Evolutionary conservation across 495 filamentous ascomycete genomes (phyloP), one percentile per base, ranked within the genome.

Genomic region (Lophiotrema nucula): DNA sequence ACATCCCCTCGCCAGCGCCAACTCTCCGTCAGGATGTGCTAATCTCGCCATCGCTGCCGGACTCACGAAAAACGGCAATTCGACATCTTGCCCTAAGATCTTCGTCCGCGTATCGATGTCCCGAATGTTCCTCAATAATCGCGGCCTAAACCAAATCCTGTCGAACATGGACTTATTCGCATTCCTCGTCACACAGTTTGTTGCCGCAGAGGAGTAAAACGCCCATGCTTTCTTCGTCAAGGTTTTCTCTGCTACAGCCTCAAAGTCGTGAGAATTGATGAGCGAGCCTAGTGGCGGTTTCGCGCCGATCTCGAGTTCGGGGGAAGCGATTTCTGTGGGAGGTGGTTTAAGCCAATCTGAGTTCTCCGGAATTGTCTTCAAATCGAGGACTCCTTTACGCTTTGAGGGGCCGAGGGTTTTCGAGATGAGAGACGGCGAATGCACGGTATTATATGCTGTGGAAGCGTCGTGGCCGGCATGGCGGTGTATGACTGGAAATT

Each of bases 121-220:
- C 62, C 63, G 0, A 81, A 92, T 87, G 62, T 93, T 81, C 31
- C 80, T 72, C 60, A 95, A 71, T 13, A 92, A 79, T 21, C 88
- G 79, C 3, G 90, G 90, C 0, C 88, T 83, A 45, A 92, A 79
- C 72, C 80, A 79, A 59, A 93, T 86, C 12, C 79, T 74, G 38
- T 82, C 71, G 66, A 88, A 90, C 50, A 73, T 75, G 0, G 69
- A 69, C 42, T 76, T 79, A 58, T 86, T 86, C 19, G 79, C 76
- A 11, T 79, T 66, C 16, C 82, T 79, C 0, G 89, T 90, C 53
- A 88, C 69, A 0, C 85, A 72, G 70, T 93, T 89, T 0, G 87
- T 92, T 4, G 90, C 88, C 12, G 88, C 89, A 28, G 86, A 88
- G 31, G 86, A 87, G 65, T 88, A 85, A 72, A 91, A 96, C 0